Evolutionary conservation across 768 basidiomycete genomes (phyloP), one percentile per base, ranked within the genome.

Genomic region (Dioszegia crocea): DNA sequence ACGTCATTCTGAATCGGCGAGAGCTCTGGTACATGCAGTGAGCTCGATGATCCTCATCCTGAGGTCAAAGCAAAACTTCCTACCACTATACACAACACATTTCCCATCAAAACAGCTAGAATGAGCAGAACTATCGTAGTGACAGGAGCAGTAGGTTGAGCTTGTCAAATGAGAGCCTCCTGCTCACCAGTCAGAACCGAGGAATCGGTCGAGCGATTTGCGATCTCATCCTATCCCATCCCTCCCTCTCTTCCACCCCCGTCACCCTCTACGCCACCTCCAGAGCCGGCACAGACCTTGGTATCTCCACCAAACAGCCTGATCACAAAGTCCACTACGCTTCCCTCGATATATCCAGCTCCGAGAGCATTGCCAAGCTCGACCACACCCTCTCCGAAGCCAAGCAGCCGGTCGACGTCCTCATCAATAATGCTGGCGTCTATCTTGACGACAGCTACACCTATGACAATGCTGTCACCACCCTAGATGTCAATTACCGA

Each of bases 231-330:
- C 51, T 53, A 2, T 36, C 51, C 39, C 51, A 53, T 29, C 51
- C 51, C 8, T 53, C 51, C 51, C 51, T 53, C 38, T 27, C 51
- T 9, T 36, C 31, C 16, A 40, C 39, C 4, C 51, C 51, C 3
- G 38, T 53, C 36, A 53, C 51, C 10, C 54, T 56, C 31, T 56
- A 56, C 21, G 54, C 54, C 4, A 56, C 54, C 27, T 56, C 54
- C 19, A 21, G 54, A 16, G 54, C 54, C 17, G 54, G 54, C 3
- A 16, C 44, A 2, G 54, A 56, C 45, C 43, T 56, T 3, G n/a
- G 27, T 14, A 44, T 56, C 51, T 10, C 23, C 23, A 4, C 38
- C 9, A 24, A 26, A 9, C 23, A 27, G 17, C 14, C 51, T 10
- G 38, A 39, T 11, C 51, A 53, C 23, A 53, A 38, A 17, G 38